Percentiles rank a stretch among this genome's conserved stretches.
phyloP scores from a whole-genome alignment of 495 filamentous ascomycete species.

The Extremus antarcticus region DNA sequence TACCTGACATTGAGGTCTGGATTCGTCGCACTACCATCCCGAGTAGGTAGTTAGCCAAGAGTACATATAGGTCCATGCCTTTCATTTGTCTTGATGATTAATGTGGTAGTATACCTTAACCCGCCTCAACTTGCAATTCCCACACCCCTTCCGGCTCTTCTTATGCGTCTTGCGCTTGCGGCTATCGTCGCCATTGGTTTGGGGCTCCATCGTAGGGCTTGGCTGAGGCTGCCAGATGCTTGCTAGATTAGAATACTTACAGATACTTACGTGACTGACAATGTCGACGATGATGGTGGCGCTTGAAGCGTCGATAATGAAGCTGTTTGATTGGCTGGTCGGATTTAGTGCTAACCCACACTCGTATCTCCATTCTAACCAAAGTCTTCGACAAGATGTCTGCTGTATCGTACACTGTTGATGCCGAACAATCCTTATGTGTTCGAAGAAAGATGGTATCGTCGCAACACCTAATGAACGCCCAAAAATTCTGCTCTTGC shows the following conservation, averaged over 20 bases:
- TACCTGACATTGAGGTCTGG: slow-evolving; percentile 33
- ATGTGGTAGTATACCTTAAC: slow-evolving; percentile 31
- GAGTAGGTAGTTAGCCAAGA: background rate
- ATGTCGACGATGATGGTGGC: background rate
- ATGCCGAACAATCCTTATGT: background rate
- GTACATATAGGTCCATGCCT: too few species aligned
- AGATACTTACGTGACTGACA: background rate
- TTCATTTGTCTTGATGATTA: background rate
- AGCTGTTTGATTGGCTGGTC: background rate
- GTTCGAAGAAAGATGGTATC: background rate
- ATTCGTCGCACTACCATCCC: slow-evolving; percentile 37
- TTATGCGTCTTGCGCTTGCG: slow-evolving; percentile 33
- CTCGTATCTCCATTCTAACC: background rate
- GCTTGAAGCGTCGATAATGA: background rate
- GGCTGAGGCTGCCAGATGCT: too few species aligned
- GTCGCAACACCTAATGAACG: background rate
- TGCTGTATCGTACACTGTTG: too few species aligned
- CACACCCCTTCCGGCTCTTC: slow-evolving; percentile 36
- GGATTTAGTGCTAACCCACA: background rate
- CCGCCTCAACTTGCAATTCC: slow-evolving; percentile 39
- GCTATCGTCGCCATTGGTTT: background rate
- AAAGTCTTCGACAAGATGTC: too few species aligned
- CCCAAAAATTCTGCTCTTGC: background rate
- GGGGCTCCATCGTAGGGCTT: background rate
- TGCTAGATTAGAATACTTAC: too few species aligned